These are phyloP conservation scores for Mychonastes homosphaera DNA, from an alignment of 139 green algal species.

Conservation along the genomic window DNA sequence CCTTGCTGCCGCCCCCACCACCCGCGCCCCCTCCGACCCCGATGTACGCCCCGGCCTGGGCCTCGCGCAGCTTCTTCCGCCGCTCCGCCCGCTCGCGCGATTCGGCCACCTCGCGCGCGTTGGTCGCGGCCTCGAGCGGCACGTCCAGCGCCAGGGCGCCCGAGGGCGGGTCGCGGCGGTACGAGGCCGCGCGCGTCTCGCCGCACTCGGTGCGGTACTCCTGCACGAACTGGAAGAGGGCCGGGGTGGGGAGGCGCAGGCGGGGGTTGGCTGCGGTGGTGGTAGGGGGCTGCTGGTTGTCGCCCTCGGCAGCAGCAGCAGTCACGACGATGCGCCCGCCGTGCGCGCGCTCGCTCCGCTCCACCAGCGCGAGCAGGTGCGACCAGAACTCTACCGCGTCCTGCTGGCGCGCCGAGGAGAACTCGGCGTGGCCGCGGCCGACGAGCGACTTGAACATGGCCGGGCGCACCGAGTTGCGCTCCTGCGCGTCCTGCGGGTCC, in stretches of 20 bases:
- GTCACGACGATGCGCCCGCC: constrained; percentile 15
- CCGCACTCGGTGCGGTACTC: constrained; percentile 47
- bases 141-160: constrained; percentile 60
- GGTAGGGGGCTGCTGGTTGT: no score
- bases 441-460: constrained; percentile 74
- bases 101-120: constrained; percentile 55
- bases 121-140: constrained; percentile 77
- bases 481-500: constrained; percentile 3
- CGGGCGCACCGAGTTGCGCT: constrained; percentile 52
- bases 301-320: background rate
- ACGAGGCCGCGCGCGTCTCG: constrained; percentile 46
- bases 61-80: constrained; percentile 52
- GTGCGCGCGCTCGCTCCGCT: constrained; percentile 24
- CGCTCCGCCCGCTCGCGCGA: constrained; percentile 65
- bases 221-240: constrained; percentile 49
- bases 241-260: constrained; percentile 1
- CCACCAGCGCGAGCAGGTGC: constrained; percentile 71
- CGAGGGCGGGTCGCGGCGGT: constrained; percentile 30
- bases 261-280: constrained; percentile 7
- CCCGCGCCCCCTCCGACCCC: constrained; percentile 7
- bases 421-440: constrained; percentile 81
- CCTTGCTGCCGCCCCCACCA: constrained; percentile 35
- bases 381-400: constrained; percentile 89
- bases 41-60: constrained; percentile 47
- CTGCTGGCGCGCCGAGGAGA: constrained; percentile 66